Conservation (phyloP, 2,329 filamentous ascomycete species). For the Trichoderma sp. region DNA sequence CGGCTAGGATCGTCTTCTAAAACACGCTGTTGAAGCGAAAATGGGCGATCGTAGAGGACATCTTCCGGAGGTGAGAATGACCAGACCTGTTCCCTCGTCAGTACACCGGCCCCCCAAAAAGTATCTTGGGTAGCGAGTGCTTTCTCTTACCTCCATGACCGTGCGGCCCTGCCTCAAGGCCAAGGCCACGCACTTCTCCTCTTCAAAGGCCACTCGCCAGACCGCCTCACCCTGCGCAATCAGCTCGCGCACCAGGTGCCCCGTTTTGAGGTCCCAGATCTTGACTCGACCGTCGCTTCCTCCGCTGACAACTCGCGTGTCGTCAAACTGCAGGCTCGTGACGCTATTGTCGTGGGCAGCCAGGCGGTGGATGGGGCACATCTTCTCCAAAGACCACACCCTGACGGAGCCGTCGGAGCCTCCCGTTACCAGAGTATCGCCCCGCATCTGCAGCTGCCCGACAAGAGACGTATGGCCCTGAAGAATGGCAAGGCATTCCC, state of each 20-base stretch:
- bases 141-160: conserved; percentile 80
- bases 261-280: conserved; percentile 95
- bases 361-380: conserved; percentile 88
- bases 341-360: conserved; percentile 98
- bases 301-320: conserved; percentile 90
- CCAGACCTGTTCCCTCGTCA: conserved; percentile 68
- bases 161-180: conserved; percentile 82
- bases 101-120: conserved; percentile 21
- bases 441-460: conserved; percentile 93
- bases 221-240: conserved; percentile 91
- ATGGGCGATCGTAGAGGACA: conserved; percentile 55
- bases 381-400: conserved; percentile 91
- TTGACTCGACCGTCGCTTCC: conserved; percentile 98
- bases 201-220: conserved; percentile 97
- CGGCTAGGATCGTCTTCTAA: conserved; percentile 51
- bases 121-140: too few relatives aligned
- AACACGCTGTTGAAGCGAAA: conserved; percentile 53
- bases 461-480: conserved; percentile 97
- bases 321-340: conserved; percentile 95
- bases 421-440: conserved; percentile 91
- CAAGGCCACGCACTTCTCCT: conserved; percentile 96
- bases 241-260: conserved; percentile 85
- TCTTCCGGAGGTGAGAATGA: conserved; percentile 88
- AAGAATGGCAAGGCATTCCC: conserved; percentile 83
- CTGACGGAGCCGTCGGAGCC: conserved; percentile 94